phyloP scores from a whole-genome alignment of 352 stramenopile species.

The Phytopythium cucurbitacearum region DNA sequence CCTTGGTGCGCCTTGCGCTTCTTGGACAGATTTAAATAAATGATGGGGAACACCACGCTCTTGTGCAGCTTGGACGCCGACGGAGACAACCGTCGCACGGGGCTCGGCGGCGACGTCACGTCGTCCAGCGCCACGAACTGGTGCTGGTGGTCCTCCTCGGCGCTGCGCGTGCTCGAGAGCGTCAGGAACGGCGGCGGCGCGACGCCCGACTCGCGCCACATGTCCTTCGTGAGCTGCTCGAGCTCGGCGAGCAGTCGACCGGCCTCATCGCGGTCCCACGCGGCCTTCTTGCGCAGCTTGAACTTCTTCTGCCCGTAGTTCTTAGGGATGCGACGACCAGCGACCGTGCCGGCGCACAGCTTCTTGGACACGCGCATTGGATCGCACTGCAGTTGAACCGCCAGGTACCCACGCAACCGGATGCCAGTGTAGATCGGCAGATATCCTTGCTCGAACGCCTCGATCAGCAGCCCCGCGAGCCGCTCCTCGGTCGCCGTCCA shows the following conservation, averaged over 20 bases:
- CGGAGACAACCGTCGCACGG: conserved; percentile 21
- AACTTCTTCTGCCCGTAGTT: conserved; percentile 84
- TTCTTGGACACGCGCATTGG: conserved; percentile 85
- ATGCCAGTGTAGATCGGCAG: conserved; percentile 73
- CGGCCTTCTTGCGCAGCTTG: conserved; percentile 51
- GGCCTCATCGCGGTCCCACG: conserved; percentile 49
- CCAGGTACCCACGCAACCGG: conserved; percentile 67
- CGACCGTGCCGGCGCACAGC: conserved; percentile 61
- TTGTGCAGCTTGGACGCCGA: conserved; percentile 53
- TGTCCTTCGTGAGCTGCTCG: conserved; percentile 39
- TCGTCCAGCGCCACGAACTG: not conserved
- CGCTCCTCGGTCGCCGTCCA: conserved; percentile 69
- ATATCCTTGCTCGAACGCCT: conserved; percentile 70
- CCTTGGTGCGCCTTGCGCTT: conserved; percentile 38
- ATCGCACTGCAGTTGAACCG: conserved; percentile 72
- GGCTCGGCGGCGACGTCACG: conserved; percentile 10
- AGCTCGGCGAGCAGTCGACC: conserved; percentile 34
- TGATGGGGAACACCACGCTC: conserved; percentile 58
- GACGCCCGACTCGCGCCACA: conserved; percentile 58
- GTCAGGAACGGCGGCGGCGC: conserved; percentile 47
- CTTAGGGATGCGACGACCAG: conserved; percentile 63
- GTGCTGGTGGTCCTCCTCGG: conserved; percentile 13
- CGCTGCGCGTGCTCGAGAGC: conserved; percentile 58
- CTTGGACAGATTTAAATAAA: conserved; percentile 79
- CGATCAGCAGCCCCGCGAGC: conserved; percentile 53